Conservation (phyloP, 371 early-diverging fungal genomes). For the Lichtheimia ramosa region DNA sequence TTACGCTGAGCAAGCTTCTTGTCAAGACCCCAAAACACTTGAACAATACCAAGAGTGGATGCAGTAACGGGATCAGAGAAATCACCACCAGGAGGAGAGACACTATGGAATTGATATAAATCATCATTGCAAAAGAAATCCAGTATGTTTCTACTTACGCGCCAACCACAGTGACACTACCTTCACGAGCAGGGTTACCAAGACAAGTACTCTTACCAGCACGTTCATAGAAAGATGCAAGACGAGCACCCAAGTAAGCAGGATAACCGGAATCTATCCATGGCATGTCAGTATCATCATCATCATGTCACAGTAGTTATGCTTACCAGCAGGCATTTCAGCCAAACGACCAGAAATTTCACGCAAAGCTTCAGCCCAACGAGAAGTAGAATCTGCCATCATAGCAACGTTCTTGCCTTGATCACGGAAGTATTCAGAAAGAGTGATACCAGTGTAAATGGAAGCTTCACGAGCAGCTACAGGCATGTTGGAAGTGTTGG, state of each 20-base stretch:
- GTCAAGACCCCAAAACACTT: constrained; percentile 99
- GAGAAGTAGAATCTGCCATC: constrained; percentile 99
- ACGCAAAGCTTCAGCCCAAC: constrained; percentile 99
- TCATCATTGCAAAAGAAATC: too few species aligned
- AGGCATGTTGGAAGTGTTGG: constrained; percentile 99
- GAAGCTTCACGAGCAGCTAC: constrained; percentile 99
- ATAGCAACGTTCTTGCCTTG: constrained; percentile 99
- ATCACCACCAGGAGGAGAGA: constrained; percentile 99
- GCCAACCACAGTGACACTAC: constrained; percentile 99
- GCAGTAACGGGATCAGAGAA: constrained; percentile 99
- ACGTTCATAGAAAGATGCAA: constrained; percentile 99
- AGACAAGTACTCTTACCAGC: constrained; percentile 97
- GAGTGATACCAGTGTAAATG: constrained; percentile 99
- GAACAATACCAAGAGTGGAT: constrained; percentile 99
- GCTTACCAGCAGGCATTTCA: constrained; percentile 98
- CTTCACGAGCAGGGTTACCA: constrained; percentile 94
- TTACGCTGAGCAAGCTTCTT: constrained; percentile 99
- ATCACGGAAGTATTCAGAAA: constrained; percentile 99
- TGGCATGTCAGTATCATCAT: background rate
- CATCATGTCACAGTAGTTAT: background rate
- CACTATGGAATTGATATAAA: constrained; percentile 48
- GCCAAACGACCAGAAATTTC: constrained; percentile 99
- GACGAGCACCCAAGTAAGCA: constrained; percentile 99
- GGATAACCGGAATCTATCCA: constrained; percentile 96
- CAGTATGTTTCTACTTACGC: constrained; percentile 67